Conservation (phyloP, 345 rosid genomes). For the Erodium maritimum region DNA sequence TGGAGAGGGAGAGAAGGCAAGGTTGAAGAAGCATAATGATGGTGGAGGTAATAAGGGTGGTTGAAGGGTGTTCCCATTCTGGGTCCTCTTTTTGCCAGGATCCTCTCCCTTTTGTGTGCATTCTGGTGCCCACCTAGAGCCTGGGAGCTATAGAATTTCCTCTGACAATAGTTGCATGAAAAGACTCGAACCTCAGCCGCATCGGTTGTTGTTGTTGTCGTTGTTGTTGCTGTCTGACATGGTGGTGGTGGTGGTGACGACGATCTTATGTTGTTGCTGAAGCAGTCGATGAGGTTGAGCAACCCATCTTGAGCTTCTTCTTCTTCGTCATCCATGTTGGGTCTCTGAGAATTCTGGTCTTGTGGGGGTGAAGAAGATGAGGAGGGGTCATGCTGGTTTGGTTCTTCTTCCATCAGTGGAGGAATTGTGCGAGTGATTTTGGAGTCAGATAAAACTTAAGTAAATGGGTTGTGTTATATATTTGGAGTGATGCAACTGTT, state of each 20-base stretch:
- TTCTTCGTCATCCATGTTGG: conserved; percentile 6
- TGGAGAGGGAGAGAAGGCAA: conserved; percentile 43
- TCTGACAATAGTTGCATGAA: conserved; percentile 78
- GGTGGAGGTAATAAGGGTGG: conserved; percentile 18
- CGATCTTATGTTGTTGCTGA: conserved; percentile 18
- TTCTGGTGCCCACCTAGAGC: conserved; percentile 93
- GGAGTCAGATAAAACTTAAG: background rate
- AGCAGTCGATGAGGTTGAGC: conserved; percentile 49
- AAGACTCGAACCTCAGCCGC: conserved; percentile 44
- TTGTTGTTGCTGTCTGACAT: background rate
- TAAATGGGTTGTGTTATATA: background rate
- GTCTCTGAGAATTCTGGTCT: conserved; percentile 11
- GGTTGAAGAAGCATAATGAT: conserved; percentile 20
- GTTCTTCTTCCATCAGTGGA: background rate
- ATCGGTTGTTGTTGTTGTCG: conserved; percentile 6
- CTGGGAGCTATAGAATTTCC: conserved; percentile 82
- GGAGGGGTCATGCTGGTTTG: conserved; percentile 9
- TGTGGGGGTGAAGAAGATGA: conserved; percentile 10
- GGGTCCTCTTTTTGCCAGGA: conserved; percentile 60
- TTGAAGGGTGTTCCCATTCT: conserved; percentile 24
- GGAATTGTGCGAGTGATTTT: background rate
- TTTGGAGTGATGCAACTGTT: background rate
- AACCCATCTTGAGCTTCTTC: conserved; percentile 18
- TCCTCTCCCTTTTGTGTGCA: conserved; percentile 79
- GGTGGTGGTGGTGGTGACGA: conserved; percentile 3